Evolutionary conservation across 768 basidiomycete genomes (phyloP).

Genomic region (Pleurotus pulmonarius): DNA sequence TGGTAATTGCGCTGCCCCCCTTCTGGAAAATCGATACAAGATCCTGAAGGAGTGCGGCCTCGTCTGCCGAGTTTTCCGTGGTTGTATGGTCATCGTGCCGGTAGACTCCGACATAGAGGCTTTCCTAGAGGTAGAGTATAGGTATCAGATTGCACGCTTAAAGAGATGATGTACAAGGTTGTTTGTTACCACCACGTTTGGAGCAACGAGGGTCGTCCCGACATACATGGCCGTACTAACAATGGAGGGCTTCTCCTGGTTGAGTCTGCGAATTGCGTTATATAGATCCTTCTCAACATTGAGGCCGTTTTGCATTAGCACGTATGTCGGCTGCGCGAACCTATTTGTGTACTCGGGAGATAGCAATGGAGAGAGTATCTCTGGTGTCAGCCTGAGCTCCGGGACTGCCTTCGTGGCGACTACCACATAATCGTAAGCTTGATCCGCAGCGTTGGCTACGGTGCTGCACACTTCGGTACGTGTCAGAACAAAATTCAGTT

Average conservation of each 20-base stretch:
- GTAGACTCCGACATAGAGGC: constrained; percentile 50
- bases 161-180: constrained; percentile 37
- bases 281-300: constrained; percentile 68
- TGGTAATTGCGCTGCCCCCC: constrained; percentile 45
- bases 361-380: constrained; percentile 54
- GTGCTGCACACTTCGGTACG: constrained; percentile 46
- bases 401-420: constrained; percentile 73
- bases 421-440: constrained; percentile 60
- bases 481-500: too few species aligned
- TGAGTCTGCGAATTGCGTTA: constrained; percentile 39
- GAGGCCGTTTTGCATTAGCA: constrained; percentile 70
- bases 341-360: constrained; percentile 39
- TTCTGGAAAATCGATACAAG: constrained; percentile 39
- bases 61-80: constrained; percentile 36
- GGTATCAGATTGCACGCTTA: too few species aligned
- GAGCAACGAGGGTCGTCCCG: constrained; percentile 41
- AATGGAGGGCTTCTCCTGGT: constrained; percentile 42
- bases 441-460: constrained; percentile 56
- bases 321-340: constrained; percentile 53
- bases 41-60: constrained; percentile 38
- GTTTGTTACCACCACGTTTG: constrained; percentile 48
- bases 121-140: constrained; percentile 33
- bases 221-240: constrained; percentile 56
- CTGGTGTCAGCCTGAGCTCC: constrained; percentile 54
- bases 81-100: constrained; percentile 38